Base-by-base conservation (phyloP, 257 asterid species). In the Mitragyna speciosa region DNA sequence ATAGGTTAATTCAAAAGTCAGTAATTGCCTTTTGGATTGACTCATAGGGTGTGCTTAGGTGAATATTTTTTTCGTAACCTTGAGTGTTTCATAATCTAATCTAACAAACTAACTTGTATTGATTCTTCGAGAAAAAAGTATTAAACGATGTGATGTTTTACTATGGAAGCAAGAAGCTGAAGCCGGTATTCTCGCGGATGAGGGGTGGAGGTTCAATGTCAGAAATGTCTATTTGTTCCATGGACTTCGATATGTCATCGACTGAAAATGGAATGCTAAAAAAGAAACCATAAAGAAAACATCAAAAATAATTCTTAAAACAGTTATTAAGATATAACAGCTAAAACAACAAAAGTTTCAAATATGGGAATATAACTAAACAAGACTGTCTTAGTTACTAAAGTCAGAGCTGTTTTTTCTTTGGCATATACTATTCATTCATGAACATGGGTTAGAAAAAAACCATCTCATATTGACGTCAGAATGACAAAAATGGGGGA, bases 181-280 rank as follows among this genome's bases (percentile, higher is more conserved):
- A 95, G 82, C 97, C 99, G 1, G 96, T 89, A 82, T 93, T 95
- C 81, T 92, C 94, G 17, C 96, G 94, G 75, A 95, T 88, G 64
- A 84, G 88, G 75, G 96, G 86, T n/a, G 99, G 99, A 77, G 97
- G 93, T 79, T 92, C 93, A 63, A 95, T 83, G 72, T 93, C 97
- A 1, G 92, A 82, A 43, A 95, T 91, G 79, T 92, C 98, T 72
- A 93, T 95, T 86, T 92, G 99, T 80, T 93, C 94, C 99, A 93
- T 93, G 6, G 98, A 93, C 87, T 95, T 95, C 2, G 99, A 93
- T 87, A 95, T 93, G 83, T 95, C 99, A 39, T 95, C 99, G 24
- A 93, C 99, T 49, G 99, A 93, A 85, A 95, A 95, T 0, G 99
- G 99, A 83, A 95, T 93, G 91, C 99, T 95, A 98, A 87, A 89